These are phyloP conservation scores for Pyricularia sp. DNA, from an alignment of 2,329 filamentous ascomycete genomes.

Conservation along the genomic window DNA sequence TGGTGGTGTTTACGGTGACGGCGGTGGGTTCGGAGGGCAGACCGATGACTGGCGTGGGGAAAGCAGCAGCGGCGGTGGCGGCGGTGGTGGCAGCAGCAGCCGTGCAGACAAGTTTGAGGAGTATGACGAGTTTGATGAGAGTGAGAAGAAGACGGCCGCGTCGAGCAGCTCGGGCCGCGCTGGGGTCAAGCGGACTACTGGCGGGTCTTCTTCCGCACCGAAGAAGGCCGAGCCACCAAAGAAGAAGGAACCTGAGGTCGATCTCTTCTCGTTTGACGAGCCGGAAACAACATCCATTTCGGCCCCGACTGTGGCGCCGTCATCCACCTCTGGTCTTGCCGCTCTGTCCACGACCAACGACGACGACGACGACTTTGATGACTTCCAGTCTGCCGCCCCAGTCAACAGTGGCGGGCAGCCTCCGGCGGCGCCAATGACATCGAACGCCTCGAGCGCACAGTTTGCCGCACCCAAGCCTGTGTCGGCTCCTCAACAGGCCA, in stretches of 20 bases:
- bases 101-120: conserved; percentile 77
- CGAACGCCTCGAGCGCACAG: conserved; percentile 46
- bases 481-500: conserved; percentile 67
- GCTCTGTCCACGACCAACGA: conserved; percentile 44
- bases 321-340: conserved; percentile 33
- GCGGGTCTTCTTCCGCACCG: conserved; percentile 21
- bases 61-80: conserved; percentile 27
- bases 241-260: conserved; percentile 76
- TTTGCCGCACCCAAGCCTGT: conserved; percentile 76
- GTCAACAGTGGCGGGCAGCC: conserved; percentile 30
- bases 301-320: conserved; percentile 27
- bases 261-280: conserved; percentile 89
- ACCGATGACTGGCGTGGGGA: conserved; percentile 56
- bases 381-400: conserved; percentile 81
- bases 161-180: conserved; percentile 34
- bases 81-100: conserved; percentile 35
- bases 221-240: conserved; percentile 60
- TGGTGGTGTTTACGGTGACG: conserved; percentile 82
- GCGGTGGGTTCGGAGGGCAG: conserved; percentile 81
- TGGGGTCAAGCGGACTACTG: conserved; percentile 32
- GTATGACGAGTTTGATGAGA: conserved; percentile 93
- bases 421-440: conserved; percentile 34
- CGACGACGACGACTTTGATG: conserved; percentile 90
- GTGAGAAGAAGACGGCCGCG: conserved; percentile 31
- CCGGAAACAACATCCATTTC: conserved; percentile 32